Conservation (phyloP, 257 asterid species). For the Salvia rosmarinus region DNA sequence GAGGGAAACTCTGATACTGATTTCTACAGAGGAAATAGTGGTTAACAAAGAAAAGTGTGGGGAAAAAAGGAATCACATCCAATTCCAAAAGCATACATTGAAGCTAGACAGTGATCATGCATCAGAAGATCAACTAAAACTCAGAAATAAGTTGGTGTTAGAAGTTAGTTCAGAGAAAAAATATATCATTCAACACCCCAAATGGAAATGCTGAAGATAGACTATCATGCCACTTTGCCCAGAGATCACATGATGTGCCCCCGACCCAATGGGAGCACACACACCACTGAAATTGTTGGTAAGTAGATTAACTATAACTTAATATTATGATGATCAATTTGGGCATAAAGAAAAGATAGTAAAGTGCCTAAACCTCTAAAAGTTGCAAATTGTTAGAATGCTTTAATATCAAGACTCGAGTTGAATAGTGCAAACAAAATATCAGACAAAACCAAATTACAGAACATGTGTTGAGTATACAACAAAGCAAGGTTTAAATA, state of each 20-base stretch:
- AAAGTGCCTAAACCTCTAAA: no score
- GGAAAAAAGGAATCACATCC: background rate
- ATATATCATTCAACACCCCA: background rate
- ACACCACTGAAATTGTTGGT: background rate
- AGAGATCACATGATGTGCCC: constrained; percentile 19
- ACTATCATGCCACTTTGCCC: background rate
- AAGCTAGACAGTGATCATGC: background rate
- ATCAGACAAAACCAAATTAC: no score
- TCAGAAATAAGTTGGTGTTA: background rate
- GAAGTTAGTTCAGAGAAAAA: constrained; percentile 6
- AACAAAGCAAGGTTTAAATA: no score
- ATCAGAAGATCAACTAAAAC: background rate
- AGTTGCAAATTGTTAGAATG: no score
- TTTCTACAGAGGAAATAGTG: background rate
- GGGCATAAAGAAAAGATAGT: background rate
- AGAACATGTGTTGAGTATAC: no score
- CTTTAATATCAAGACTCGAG: no score
- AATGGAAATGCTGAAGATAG: constrained; percentile 20
- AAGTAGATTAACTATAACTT: background rate
- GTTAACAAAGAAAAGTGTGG: background rate
- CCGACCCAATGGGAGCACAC: background rate
- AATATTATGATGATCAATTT: background rate
- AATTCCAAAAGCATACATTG: background rate
- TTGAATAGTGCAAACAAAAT: no score
- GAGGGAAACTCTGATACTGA: no score